Evolutionary conservation across 2,329 filamentous ascomycete genomes (phyloP).

Genomic region (Trichoderma atrobrunneum): DNA sequence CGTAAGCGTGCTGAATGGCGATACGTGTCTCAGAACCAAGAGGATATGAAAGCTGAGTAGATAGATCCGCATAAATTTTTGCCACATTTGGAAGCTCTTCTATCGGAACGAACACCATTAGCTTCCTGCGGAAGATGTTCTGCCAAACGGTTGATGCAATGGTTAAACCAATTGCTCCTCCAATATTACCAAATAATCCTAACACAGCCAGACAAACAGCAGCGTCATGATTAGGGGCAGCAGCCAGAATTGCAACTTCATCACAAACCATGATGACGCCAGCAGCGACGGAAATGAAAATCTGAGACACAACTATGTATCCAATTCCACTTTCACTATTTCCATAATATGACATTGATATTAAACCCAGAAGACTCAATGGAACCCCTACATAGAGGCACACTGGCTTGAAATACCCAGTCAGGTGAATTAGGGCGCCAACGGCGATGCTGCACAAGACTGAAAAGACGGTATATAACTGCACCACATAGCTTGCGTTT

Average conservation of each 20-base stretch:
- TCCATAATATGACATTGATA: conserved; percentile 61
- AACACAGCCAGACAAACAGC: conserved; percentile 59
- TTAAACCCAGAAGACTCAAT: conserved; percentile 53
- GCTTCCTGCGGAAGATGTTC: conserved; percentile 52
- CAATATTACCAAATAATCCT: conserved; percentile 59
- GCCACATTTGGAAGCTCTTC: conserved; percentile 33
- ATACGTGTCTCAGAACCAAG: conserved; percentile 48
- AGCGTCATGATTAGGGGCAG: conserved; percentile 57
- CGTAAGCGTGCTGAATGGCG: conserved; percentile 61
- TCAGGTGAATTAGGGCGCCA: conserved; percentile 44
- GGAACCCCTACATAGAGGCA: conserved; percentile 39
- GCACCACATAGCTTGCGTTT: conserved; percentile 41
- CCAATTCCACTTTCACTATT: conserved; percentile 48
- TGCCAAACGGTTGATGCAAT: conserved; percentile 65
- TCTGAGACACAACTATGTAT: conserved; percentile 59
- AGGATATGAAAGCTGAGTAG: conserved; percentile 53
- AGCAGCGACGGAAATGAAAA: conserved; percentile 60
- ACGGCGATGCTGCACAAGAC: conserved; percentile 41
- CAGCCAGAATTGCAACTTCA: conserved; percentile 60
- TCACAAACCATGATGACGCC: conserved; percentile 58
- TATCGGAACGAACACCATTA: conserved; percentile 49
- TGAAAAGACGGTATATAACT: conserved; percentile 46
- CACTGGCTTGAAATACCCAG: conserved; percentile 50
- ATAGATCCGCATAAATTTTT: conserved; percentile 46
- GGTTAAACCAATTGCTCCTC: conserved; percentile 57